These are phyloP conservation scores for Grosmannia penicillata DNA, from an alignment of 2,329 filamentous ascomycete species.

Conservation along the genomic window DNA sequence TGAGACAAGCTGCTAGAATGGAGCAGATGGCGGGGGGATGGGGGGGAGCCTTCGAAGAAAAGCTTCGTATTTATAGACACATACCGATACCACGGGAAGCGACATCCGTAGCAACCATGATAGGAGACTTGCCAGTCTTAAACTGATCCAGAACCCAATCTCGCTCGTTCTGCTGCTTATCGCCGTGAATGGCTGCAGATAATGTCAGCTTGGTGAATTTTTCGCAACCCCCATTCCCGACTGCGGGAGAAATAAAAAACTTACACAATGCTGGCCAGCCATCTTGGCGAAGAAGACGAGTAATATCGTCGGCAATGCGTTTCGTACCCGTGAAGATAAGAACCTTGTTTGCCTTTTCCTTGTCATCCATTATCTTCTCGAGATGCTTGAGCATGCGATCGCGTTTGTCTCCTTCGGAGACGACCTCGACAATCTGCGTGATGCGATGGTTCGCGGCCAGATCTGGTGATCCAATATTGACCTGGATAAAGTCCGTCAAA, in stretches of 20 bases:
- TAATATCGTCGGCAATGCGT: slow-evolving; percentile 95
- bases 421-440: slow-evolving; percentile 92
- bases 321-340: slow-evolving; percentile 91
- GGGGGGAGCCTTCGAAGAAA: slow-evolving; percentile 8
- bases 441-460: slow-evolving; percentile 95
- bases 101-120: slow-evolving; percentile 99
- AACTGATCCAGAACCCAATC: slow-evolving; percentile 99
- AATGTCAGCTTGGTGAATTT: slow-evolving; percentile 19
- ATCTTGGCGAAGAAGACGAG: slow-evolving; percentile 90
- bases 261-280: slow-evolving; percentile 94
- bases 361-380: slow-evolving; percentile 95
- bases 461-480: slow-evolving; percentile 95
- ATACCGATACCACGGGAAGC: slow-evolving; percentile 99
- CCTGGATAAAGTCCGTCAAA: slow-evolving; percentile 91
- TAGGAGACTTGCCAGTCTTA: slow-evolving; percentile 97
- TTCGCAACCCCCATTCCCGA: background rate
- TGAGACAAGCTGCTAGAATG: slow-evolving; percentile 36
- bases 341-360: slow-evolving; percentile 83
- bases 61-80: slow-evolving; percentile 42
- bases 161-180: slow-evolving; percentile 98
- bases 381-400: slow-evolving; percentile 95
- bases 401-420: slow-evolving; percentile 93
- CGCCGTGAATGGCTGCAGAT: slow-evolving; percentile 75
- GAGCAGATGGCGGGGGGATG: slow-evolving; percentile 7
- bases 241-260: slow-evolving; percentile 23